A percentile compares a stretch with the other conserved stretches of the same genome.
These are phyloP conservation scores for Caryopteris hybrid DNA, from an alignment of 305 asterid genomes.

Conservation along the genomic window DNA sequence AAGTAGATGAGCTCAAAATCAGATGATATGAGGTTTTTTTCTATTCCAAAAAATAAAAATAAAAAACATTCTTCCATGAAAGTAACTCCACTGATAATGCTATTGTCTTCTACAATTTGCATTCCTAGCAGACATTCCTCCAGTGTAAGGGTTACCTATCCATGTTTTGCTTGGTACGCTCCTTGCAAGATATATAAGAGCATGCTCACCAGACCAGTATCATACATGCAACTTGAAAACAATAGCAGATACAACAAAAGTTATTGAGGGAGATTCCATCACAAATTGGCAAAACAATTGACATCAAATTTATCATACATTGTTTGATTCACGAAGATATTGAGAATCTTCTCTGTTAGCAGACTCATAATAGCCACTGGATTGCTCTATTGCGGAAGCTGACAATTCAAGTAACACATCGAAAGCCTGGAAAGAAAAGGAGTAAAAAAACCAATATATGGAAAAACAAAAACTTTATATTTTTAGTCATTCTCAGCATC, in stretches of 20 bases:
- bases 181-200: not conserved
- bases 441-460: not conserved
- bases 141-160: not conserved
- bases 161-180: not conserved
- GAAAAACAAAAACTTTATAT: not conserved
- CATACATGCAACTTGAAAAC: slow-evolving; percentile 4
- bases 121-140: slow-evolving; percentile 5
- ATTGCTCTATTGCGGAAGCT: slow-evolving; percentile 45
- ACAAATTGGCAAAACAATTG: slow-evolving; percentile 5
- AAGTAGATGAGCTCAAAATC: not conserved
- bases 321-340: slow-evolving; percentile 36
- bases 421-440: slow-evolving; percentile 56
- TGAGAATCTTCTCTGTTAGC: slow-evolving; percentile 35
- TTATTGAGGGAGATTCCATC: slow-evolving; percentile 9
- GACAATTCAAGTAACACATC: slow-evolving; percentile 69
- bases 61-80: not conserved
- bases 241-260: not conserved
- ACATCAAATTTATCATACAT: slow-evolving; percentile 38
- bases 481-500: not conserved
- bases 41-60: not conserved
- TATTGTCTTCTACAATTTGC: not conserved
- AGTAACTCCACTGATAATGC: not conserved
- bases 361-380: slow-evolving; percentile 29
- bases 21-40: not conserved
- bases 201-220: not conserved